Conservation (phyloP, 371 early-diverging fungal genomes). For the Blakeslea trispora region DNA sequence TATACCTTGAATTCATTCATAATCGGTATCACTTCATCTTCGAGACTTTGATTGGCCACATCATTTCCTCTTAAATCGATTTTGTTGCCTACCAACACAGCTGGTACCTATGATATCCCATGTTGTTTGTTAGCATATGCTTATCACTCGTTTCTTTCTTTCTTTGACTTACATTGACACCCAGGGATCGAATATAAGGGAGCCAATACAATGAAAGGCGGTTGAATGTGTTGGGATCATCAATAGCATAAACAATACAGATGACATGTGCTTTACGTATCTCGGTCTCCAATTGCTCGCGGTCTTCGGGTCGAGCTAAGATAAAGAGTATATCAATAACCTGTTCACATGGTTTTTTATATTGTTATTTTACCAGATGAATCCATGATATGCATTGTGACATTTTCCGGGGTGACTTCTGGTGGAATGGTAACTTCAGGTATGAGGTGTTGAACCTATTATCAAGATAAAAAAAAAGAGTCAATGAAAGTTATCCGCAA, state of each 20-base stretch:
- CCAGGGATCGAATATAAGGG: conserved; percentile 86
- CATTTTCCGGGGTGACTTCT: conserved; percentile 95
- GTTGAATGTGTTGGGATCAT: conserved; percentile 80
- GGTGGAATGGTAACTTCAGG: conserved; percentile 98
- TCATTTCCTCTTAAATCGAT: conserved; percentile 88
- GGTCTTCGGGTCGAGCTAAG: conserved; percentile 84
- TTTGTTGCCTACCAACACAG: conserved; percentile 96
- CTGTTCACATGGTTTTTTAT: too few species aligned
- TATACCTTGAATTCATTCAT: conserved; percentile 98
- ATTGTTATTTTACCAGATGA: conserved; percentile 69
- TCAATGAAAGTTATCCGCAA: conserved; percentile 4
- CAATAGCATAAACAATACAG: conserved; percentile 93
- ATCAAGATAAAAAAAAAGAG: conserved; percentile 6
- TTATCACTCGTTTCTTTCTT: background rate
- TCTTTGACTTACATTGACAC: conserved; percentile 74
- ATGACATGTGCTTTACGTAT: conserved; percentile 95
- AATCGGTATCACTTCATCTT: conserved; percentile 92
- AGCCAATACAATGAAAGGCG: conserved; percentile 89
- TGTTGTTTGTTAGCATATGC: too few species aligned
- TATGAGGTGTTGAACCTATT: conserved; percentile 92
- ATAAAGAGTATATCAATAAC: too few species aligned
- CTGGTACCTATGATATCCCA: conserved; percentile 80
- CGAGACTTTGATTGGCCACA: conserved; percentile 77
- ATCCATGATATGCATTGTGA: conserved; percentile 95
- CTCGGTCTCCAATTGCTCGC: conserved; percentile 86